Evolutionary conservation across 805 yeast species (phyloP), one percentile per base, ranked within the genome.

Genomic region (Ogataea trehalophila): DNA sequence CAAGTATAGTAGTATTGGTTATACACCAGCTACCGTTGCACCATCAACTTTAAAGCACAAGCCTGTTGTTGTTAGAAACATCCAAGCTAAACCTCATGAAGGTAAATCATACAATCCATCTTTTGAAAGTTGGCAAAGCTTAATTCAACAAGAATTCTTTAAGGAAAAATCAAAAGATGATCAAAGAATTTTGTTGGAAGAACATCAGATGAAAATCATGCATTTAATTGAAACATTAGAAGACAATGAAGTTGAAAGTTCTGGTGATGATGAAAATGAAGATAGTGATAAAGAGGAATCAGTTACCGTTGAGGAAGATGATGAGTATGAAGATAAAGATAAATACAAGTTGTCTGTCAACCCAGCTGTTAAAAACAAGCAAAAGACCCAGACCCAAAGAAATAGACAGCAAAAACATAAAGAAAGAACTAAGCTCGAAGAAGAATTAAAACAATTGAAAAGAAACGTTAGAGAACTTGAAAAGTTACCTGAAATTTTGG

Each of bases 41-140:
- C 92, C 94, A 14, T 64, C 63, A 23, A 83, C 91, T 2, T 57
- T 82, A 54, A 71, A 65, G 41, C 65, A 69, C 33, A 70, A 69
- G 3, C 83, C 95, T 1, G 62, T 81, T n/a, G 57, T 58, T 38
- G 77, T 87, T 16, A 75, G 72, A 48, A 74, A 74, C n/a, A 58
- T 69, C 41, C 81, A 73, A 17, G 65, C 56, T 2, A 47, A 81
- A 4, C 90, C 96, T 13, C 83, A 84, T 57, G 94, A 84, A 2
- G 98, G 98, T 46, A 87, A 85, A 64, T 91, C 98, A 2, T 94
- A 89, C 62, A 94, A 94, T 62, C 99, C 99, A 23, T 76, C 92
- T 13, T 72, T 83, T 53, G 85, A 83, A 47, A 80, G 86, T 26
- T 94, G 99, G 99, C 80, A 81, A 57, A 67, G 66, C 17, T 74